Evolutionary conservation across 352 stramenopile genomes (phyloP).

Genomic region (Blastocystis hominis): DNA sequence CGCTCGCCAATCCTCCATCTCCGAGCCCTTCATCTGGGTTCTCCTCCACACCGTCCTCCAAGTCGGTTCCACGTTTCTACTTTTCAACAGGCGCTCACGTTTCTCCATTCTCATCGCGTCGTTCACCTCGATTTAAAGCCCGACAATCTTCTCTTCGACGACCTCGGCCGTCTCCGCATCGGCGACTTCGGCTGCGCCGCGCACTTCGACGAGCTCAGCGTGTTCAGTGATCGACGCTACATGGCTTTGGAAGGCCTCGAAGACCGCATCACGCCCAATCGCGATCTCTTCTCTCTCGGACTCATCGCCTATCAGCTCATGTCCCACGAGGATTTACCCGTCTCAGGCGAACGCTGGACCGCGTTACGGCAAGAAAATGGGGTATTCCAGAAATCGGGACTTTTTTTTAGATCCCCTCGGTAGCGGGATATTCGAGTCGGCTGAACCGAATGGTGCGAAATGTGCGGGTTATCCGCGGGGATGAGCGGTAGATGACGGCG

Average conservation of each 20-base stretch:
- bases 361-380: background rate
- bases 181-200: constrained; percentile 34
- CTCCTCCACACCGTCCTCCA: background rate
- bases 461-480: background rate
- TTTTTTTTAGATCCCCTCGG: background rate
- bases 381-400: background rate
- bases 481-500: constrained; percentile 25
- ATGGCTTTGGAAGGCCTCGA: constrained; percentile 24
- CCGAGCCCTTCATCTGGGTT: constrained; percentile 1
- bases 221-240: constrained; percentile 4
- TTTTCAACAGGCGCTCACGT: background rate
- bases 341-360: background rate
- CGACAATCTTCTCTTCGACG: constrained; percentile 74
- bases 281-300: constrained; percentile 32
- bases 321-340: background rate
- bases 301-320: constrained; percentile 5
- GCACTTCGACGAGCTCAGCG: background rate
- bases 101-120: constrained; percentile 72
- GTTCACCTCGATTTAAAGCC: constrained; percentile 69
- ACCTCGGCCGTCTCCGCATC: constrained; percentile 63
- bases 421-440: background rate
- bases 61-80: background rate
- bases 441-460: constrained; percentile 29
- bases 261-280: background rate
- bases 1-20: background rate